These are phyloP conservation scores for Pseudonitzschia pungens DNA, from an alignment of 108 stramenopile genomes.

Conservation along the genomic window DNA sequence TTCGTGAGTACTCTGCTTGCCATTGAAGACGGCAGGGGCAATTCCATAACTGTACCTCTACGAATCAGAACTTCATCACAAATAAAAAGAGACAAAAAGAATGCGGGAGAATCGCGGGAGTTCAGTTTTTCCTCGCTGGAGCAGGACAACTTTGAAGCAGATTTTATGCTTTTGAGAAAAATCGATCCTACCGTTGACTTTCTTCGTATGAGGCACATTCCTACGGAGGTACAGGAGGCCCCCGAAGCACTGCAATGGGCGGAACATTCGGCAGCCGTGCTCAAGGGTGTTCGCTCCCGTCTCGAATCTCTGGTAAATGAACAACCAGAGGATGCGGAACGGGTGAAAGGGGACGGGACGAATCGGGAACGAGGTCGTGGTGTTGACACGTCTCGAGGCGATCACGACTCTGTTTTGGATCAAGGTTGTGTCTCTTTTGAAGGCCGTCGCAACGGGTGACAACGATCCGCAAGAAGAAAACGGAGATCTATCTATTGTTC, in stretches of 20 bases:
- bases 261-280: slow-evolving; percentile 34
- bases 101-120: slow-evolving; percentile 7
- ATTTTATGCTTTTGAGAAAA: slow-evolving; percentile 41
- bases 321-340: neutral
- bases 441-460: slow-evolving; percentile 19
- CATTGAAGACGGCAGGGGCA: slow-evolving; percentile 47
- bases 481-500: slow-evolving; percentile 42
- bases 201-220: slow-evolving; percentile 78
- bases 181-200: slow-evolving; percentile 79
- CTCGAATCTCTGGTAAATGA: slow-evolving; percentile 19
- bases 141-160: slow-evolving; percentile 48
- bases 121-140: slow-evolving; percentile 56
- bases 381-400: slow-evolving; percentile 38
- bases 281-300: slow-evolving; percentile 45
- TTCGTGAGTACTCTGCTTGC: slow-evolving; percentile 64
- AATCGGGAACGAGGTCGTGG: neutral
- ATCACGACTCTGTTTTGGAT: slow-evolving; percentile 54
- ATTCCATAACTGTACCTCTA: slow-evolving; percentile 1
- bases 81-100: slow-evolving; percentile 11
- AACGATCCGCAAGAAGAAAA: neutral
- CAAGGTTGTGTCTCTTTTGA: slow-evolving; percentile 51
- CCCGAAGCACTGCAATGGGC: slow-evolving; percentile 41
- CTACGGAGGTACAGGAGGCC: slow-evolving; percentile 52
- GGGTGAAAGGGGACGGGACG: slow-evolving; percentile 3
- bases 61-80: slow-evolving; percentile 1